phyloP scores from a whole-genome alignment of 768 basidiomycete genomes.

The Psilocybe azurescens region DNA sequence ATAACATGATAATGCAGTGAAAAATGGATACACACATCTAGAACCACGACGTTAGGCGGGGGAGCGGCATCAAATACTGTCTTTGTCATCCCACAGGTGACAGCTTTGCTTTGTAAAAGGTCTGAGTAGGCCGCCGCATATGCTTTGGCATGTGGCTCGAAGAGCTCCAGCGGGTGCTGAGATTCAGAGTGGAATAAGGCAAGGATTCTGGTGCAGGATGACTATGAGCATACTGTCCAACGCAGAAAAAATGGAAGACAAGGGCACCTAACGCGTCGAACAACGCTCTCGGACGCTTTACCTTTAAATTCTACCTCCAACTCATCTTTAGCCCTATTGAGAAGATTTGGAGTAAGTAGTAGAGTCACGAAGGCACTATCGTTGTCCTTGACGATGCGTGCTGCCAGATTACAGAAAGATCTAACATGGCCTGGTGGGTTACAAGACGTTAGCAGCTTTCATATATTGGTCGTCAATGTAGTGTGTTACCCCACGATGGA shows the following conservation, averaged over 20 bases:
- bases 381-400: conserved; percentile 16
- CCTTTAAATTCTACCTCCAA: conserved; percentile 2
- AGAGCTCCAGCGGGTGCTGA: background rate
- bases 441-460: background rate
- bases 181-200: conserved; percentile 8
- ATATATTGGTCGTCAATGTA: background rate
- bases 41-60: conserved; percentile 8
- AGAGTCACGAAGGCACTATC: conserved; percentile 11
- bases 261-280: conserved; percentile 11
- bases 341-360: conserved; percentile 1
- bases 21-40: conserved; percentile 13
- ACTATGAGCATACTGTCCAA: background rate
- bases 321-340: conserved; percentile 8
- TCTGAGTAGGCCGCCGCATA: conserved; percentile 1
- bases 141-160: conserved; percentile 6
- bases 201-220: conserved; percentile 1
- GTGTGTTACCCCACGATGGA: background rate
- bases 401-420: conserved; percentile 14
- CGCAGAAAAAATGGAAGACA: background rate
- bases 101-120: conserved; percentile 3
- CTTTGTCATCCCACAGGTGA: conserved; percentile 11
- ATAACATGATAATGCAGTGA: background rate
- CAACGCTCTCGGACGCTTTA: background rate
- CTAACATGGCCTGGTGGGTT: conserved; percentile 3
- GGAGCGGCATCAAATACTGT: conserved; percentile 14